Percentiles rank a stretch among this genome's conserved stretches.
These are phyloP conservation scores for Debaryomycetaceae sp. DNA, from an alignment of 1,139 yeast genomes.

Conservation along the genomic window DNA sequence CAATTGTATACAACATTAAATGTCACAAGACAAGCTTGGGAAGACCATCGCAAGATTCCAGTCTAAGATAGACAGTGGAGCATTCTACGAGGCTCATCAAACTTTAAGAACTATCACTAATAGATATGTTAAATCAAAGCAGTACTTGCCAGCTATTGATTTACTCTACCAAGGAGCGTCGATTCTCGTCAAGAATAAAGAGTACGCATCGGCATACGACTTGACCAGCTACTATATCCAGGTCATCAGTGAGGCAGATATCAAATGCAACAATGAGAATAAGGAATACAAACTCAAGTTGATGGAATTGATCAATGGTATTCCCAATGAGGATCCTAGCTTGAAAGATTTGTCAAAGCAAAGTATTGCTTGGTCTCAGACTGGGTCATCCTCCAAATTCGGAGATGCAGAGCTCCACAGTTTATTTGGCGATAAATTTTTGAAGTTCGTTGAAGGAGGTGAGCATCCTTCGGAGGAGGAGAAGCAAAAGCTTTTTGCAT, in stretches of 20 bases:
- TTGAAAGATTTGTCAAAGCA: conserved; percentile 64
- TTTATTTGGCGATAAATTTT: conserved; percentile 65
- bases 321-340: conserved; percentile 66
- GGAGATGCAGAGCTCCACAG: conserved; percentile 80
- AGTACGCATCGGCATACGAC: conserved; percentile 80
- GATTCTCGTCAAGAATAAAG: conserved; percentile 63
- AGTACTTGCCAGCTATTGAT: conserved; percentile 69
- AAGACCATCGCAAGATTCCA: conserved; percentile 65
- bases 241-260: conserved; percentile 52
- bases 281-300: conserved; percentile 36
- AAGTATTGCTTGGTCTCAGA: conserved; percentile 61
- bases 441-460: conserved; percentile 17
- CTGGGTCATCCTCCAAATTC: conserved; percentile 42
- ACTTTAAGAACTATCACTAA: conserved; percentile 85
- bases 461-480: conserved; percentile 32
- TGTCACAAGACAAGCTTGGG: conserved; percentile 45
- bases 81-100: conserved; percentile 93
- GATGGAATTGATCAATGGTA: conserved; percentile 29
- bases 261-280: conserved; percentile 28
- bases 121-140: conserved; percentile 68
- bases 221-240: conserved; percentile 71
- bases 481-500: conserved; percentile 32
- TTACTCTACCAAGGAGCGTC: conserved; percentile 68
- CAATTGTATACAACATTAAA: conserved; percentile 2
- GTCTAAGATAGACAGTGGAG: conserved; percentile 66